Evolutionary conservation across 345 rosid species (phyloP), one percentile per base, ranked within the genome.

Genomic region (Pelargonium nanum): DNA sequence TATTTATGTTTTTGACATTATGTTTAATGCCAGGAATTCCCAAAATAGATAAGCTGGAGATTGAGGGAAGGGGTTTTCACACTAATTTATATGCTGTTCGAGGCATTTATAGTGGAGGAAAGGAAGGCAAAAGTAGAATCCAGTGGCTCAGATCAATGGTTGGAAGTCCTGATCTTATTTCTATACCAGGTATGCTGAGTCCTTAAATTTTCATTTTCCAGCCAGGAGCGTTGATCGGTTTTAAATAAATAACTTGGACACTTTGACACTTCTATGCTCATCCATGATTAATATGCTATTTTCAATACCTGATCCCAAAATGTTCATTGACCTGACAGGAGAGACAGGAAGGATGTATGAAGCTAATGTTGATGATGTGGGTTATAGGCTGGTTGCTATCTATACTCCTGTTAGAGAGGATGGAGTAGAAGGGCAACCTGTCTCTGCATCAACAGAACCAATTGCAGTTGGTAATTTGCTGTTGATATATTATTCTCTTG

Each of bases 311-410:
- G 64, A 24, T 65, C 64, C 26, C 40, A 56, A 23, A 58, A 71
- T 44, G 24, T 65, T 64, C 24, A 34, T 58, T 64, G 68, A 67
- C 64, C 44, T 70, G 77, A 76, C 81, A 88, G 98, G 98, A 64
- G 98, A 92, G 77, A 85, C 81, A 0, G 98, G 89, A 68, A 83
- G 83, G 77, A 85, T 82, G 91, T 92, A 92, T 48, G 96, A 92
- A 78, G 95, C 95, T 63, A 88, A 92, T 82, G 98, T 89, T n/a
- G 98, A 92, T 75, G 98, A 92, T 72, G 98, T 92, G 61, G 96
- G 98, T 23, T 92, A 92, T 73, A 81, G 98, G 69, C 64, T 92
- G 56, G 98, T 92, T 34, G 93, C 90, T 64, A 72, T 92, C 58
- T 89, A 88, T 68, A 85, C 96, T 61, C 98, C 96, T 15, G 65